Percentiles rank a stretch among this genome's conserved stretches.
Conservation (phyloP, 306 rosid species). For the Dryas octopetala region DNA sequence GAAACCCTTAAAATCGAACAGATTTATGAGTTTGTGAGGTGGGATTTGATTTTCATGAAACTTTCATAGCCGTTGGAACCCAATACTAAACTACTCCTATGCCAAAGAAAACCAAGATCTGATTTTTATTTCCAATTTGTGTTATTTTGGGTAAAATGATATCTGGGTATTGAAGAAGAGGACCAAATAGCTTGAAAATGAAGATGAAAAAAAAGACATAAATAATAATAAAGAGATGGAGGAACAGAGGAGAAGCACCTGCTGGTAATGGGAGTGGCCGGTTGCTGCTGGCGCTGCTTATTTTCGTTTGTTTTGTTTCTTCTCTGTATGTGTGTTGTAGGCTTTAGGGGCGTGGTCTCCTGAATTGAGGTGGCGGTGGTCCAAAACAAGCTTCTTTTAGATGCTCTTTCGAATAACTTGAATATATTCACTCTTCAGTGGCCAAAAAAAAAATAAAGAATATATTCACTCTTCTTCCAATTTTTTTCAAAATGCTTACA, state of each 20-base stretch:
- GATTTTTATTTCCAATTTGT: neutral
- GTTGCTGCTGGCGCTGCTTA: slow-evolving; percentile 20
- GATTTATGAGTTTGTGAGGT: slow-evolving; percentile 28
- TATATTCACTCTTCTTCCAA: neutral
- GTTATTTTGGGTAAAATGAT: neutral
- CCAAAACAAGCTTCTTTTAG: neutral
- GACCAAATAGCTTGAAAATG: neutral
- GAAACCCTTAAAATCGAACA: slow-evolving; percentile 29
- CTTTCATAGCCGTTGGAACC: neutral
- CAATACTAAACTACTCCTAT: neutral
- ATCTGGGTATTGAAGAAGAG: slow-evolving; percentile 12
- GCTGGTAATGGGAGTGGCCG: slow-evolving; percentile 14
- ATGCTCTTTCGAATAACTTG: slow-evolving; percentile 1
- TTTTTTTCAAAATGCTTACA: neutral
- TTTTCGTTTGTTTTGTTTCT: neutral
- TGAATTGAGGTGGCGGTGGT: slow-evolving; percentile 2
- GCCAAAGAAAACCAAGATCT: slow-evolving; percentile 9
- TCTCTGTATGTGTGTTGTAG: neutral
- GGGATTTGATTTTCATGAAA: slow-evolving; percentile 10
- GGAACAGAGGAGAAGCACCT: slow-evolving; percentile 10
- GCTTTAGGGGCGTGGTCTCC: neutral
- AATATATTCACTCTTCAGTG: neutral
- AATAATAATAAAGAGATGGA: neutral
- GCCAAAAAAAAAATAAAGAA: too few relatives aligned
- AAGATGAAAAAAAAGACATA: neutral